A percentile compares a stretch with the other conserved stretches of the same genome.
phyloP scores from a whole-genome alignment of 306 rosid genomes.

The Fragaria ananassa region DNA sequence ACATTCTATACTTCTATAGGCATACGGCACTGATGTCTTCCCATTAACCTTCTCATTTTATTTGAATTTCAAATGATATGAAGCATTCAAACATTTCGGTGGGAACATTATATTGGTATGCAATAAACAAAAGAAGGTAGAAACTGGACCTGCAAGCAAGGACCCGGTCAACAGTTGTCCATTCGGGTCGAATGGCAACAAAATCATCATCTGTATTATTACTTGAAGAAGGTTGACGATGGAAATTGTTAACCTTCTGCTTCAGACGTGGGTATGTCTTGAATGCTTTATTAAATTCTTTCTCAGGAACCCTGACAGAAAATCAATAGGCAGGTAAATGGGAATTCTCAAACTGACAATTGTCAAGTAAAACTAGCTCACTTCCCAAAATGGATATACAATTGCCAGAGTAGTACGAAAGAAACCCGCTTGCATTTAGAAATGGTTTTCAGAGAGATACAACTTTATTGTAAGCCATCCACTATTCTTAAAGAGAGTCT shows the following conservation, averaged over 20 bases:
- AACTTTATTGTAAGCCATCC: not conserved
- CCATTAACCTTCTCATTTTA: not conserved
- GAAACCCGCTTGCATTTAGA: not conserved
- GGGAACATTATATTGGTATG: not conserved
- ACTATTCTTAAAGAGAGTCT: not conserved
- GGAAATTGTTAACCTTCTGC: slow-evolving; percentile 78
- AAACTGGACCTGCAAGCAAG: slow-evolving; percentile 81
- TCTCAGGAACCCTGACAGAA: slow-evolving; percentile 82
- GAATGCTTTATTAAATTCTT: slow-evolving; percentile 88
- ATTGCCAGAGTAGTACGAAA: not conserved
- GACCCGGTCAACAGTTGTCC: slow-evolving; percentile 95
- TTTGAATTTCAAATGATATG: slow-evolving; percentile 11
- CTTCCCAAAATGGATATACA: not conserved
- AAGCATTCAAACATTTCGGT: slow-evolving; percentile 7
- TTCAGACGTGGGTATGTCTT: slow-evolving; percentile 79
- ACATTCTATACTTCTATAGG: not conserved
- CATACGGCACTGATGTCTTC: not conserved
- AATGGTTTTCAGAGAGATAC: not conserved
- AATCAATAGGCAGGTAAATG: slow-evolving; percentile 20
- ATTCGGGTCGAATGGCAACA: slow-evolving; percentile 92
- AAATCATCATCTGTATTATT: slow-evolving; percentile 86
- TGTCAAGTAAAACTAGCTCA: slow-evolving; percentile 3
- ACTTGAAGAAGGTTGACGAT: slow-evolving; percentile 66
- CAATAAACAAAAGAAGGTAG: slow-evolving; percentile 22
- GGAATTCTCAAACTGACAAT: slow-evolving; percentile 25